phyloP scores from a whole-genome alignment of 768 basidiomycete species.

The Dioszegia aurantiaca region DNA sequence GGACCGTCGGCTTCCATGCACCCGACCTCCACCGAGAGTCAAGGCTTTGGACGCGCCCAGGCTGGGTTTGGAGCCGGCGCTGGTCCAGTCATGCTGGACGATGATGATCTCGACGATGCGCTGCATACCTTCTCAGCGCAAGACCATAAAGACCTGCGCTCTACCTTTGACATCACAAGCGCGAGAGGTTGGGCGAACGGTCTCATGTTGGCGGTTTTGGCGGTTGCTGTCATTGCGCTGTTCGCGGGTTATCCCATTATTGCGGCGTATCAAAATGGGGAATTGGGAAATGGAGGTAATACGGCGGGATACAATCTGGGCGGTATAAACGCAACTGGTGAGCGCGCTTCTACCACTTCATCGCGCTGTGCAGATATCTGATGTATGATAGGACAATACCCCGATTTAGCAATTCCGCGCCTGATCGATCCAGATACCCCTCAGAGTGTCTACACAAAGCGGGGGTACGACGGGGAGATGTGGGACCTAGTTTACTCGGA shows the following conservation, averaged over 20 bases:
- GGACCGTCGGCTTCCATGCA: too few relatives aligned
- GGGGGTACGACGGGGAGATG: constrained; percentile 57
- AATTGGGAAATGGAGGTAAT: constrained; percentile 17
- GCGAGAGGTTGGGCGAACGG: constrained; percentile 69
- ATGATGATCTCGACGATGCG: constrained; percentile 49
- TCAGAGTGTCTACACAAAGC: constrained; percentile 53
- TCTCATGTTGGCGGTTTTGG: constrained; percentile 66
- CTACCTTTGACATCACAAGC: constrained; percentile 63
- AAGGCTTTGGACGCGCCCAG: too few relatives aligned
- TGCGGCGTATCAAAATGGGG: constrained; percentile 26
- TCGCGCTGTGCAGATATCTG: constrained; percentile 62
- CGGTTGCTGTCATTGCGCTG: constrained; percentile 49
- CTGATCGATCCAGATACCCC: constrained; percentile 78
- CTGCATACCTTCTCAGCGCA: constrained; percentile 47
- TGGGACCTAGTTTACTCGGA: constrained; percentile 79
- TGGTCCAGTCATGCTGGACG: constrained; percentile 19
- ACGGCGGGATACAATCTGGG: constrained; percentile 63
- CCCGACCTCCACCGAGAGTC: too few relatives aligned
- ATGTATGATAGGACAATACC: constrained; percentile 67
- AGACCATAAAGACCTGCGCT: constrained; percentile 57
- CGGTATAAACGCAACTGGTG: constrained; percentile 63
- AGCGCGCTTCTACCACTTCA: neutral
- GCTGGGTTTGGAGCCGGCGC: neutral
- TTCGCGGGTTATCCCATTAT: constrained; percentile 43
- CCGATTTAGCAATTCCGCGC: constrained; percentile 57